Evolutionary conservation across 805 yeast species (phyloP).

Genomic region (Kodamaea restingae): DNA sequence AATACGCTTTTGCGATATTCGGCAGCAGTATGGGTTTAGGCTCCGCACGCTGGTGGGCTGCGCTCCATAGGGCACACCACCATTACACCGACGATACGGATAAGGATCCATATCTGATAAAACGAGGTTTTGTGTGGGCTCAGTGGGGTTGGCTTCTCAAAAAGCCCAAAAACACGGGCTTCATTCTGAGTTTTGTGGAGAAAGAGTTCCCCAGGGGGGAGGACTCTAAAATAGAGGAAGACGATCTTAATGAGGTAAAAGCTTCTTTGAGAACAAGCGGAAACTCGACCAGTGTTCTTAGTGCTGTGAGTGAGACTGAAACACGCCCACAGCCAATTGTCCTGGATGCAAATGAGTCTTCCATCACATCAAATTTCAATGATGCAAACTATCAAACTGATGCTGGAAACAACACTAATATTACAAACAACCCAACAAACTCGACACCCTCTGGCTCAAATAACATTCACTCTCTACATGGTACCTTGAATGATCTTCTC

Average conservation of each 20-base stretch:
- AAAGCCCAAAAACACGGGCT: constrained; percentile 43
- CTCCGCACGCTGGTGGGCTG: constrained; percentile 72
- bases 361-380: no score
- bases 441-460: no score
- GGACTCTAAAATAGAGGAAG: neutral
- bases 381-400: no score
- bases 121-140: constrained; percentile 75
- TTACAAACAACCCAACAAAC: no score
- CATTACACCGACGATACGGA: constrained; percentile 80
- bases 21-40: constrained; percentile 78
- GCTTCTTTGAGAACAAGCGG: neutral
- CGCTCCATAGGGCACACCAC: constrained; percentile 86
- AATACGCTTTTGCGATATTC: constrained; percentile 48
- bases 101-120: constrained; percentile 79
- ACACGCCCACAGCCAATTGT: no score
- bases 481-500: neutral
- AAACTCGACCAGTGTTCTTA: no score
- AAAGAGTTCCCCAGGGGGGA: constrained; percentile 30
- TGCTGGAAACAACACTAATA: no score
- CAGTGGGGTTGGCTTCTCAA: constrained; percentile 87
- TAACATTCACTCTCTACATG: no score
- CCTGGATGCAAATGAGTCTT: no score
- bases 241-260: neutral
- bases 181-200: constrained; percentile 33
- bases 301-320: no score